Evolutionary conservation across 75 land plant genomes (phyloP), one percentile per base, ranked within the genome.

Genomic region (Sequoia sempervirens): DNA sequence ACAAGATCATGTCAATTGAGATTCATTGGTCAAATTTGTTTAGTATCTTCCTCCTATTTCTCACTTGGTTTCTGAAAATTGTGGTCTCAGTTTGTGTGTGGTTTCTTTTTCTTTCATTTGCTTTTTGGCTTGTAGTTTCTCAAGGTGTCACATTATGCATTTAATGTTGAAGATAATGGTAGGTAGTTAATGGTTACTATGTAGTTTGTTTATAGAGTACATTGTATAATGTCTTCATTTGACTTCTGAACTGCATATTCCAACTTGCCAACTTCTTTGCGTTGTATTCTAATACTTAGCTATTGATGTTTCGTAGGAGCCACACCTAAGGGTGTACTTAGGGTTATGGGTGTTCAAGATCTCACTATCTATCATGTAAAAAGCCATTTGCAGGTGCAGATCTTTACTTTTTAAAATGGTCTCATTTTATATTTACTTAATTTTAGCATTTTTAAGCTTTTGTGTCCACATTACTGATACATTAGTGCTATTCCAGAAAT

Each of bases 301-400:
- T 50, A 13, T 13, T 70, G 47, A 36, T 78, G 18, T 28, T 80
- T 46, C 30, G 14, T 47, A 83, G 86, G 86, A 84, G 86, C 86
- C n/a, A 85, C 86, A 23, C 86, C 86, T 1, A 85, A 85, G 69
- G 86, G 86, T 14, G 86, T 85, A n/a, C 78, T 85, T 23, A 84
- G 86, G 47, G 85, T 85, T 50, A 85, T 85, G 86, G 86, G 86
- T 11, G 86, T 85, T 47, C 86, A 84, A 85, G 86, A 86, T 38
- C 79, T 85, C 40, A 85, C 86, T 26, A 85, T 85, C 4, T 85
- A 61, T 73, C 82, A 74, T 40, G 80, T 84, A 50, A 64, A 73
- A 52, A 83, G 85, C 52, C 86, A 85, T 84, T 84, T 85, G 73
- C 86, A 85, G 86, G 86, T 85, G 73, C 43, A 34, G 2, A 32